phyloP scores from a whole-genome alignment of 352 stramenopile species.

The Globisporangium spinosum region DNA sequence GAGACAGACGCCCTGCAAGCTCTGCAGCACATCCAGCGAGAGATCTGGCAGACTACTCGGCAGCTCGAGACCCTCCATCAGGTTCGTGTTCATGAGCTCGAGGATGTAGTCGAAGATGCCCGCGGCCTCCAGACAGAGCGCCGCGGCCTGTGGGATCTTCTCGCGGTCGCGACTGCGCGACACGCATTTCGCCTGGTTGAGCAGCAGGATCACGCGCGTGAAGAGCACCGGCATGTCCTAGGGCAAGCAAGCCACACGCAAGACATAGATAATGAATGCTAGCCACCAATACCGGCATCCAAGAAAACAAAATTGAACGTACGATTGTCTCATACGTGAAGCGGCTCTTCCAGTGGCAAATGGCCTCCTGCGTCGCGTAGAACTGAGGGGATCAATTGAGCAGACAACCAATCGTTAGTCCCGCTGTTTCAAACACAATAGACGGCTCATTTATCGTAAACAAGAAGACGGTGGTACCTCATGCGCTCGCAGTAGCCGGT shows the following conservation, averaged over 20 bases:
- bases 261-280: not conserved
- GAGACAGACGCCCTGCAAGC: conserved; percentile 16
- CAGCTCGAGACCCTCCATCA: conserved; percentile 9
- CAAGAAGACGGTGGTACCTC: not conserved
- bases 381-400: conserved; percentile 2
- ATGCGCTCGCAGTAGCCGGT: not conserved
- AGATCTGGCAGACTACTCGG: conserved; percentile 19
- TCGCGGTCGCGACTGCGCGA: conserved; percentile 9
- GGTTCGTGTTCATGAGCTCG: conserved; percentile 17
- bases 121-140: conserved; percentile 19
- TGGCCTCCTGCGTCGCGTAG: not conserved
- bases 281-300: not conserved
- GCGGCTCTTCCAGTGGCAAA: conserved; percentile 19
- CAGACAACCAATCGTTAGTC: not conserved
- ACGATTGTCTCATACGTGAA: conserved; percentile 18
- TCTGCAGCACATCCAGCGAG: conserved; percentile 20
- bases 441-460: not conserved
- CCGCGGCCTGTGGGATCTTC: conserved; percentile 4
- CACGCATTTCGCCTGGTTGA: conserved; percentile 23
- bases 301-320: not conserved
- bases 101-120: conserved; percentile 21
- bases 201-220: conserved; percentile 24
- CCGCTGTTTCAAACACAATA: not conserved
- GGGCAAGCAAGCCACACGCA: not conserved
- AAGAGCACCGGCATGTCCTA: conserved; percentile 29